Base-by-base conservation (phyloP, 306 rosid genomes). In the Vigna trinervia region DNA sequence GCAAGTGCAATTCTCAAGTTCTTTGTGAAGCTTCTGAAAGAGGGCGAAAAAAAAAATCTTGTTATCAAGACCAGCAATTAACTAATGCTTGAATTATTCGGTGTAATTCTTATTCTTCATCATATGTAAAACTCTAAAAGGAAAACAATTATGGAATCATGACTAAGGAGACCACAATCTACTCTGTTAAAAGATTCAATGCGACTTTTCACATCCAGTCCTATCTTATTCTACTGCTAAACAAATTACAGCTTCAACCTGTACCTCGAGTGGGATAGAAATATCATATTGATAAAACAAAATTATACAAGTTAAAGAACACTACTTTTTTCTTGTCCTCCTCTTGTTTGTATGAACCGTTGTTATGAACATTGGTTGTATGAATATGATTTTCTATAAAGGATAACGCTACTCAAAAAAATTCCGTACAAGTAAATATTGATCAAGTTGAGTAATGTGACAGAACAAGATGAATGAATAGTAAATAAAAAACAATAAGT, bases 1-100 rank as follows among this genome's bases (percentile, higher is more conserved):
- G 60, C 98, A 95, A 20, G 78, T 89, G 84, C 98, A 95, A 78
- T 46, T 73, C 59, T 92, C 93, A 56, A 89, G 92, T 46, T 95
- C 98, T 12, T 50, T 86, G 76, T 88, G 91, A 60, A 95, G 93
- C 28, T 87, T 86, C 98, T 95, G 93, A 8, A 76, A 64, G 43
- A 58, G 60, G 23, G n/a, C 8, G 34, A 30, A 30, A 43, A 53
- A 15, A 45, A 26, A 45, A 41, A 66, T 22, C 36, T 30, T 57
- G 47, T 19, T 14, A 36, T 39, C 48, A 65, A 26, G 57, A 59
- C 46, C 36, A 39, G 5, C 65, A 62, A 52, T 23, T 19, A 65
- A 53, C 14, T 3, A 51, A 61, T 56, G 82, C 56, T 57, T 72
- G 47, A 39, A 12, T 69, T 20, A 23, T 38, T 61, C 9, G 20